Evolutionary conservation across 169 alveolate genomes (phyloP), one percentile per base, ranked within the genome.

Genomic region (Babesia ovata): DNA sequence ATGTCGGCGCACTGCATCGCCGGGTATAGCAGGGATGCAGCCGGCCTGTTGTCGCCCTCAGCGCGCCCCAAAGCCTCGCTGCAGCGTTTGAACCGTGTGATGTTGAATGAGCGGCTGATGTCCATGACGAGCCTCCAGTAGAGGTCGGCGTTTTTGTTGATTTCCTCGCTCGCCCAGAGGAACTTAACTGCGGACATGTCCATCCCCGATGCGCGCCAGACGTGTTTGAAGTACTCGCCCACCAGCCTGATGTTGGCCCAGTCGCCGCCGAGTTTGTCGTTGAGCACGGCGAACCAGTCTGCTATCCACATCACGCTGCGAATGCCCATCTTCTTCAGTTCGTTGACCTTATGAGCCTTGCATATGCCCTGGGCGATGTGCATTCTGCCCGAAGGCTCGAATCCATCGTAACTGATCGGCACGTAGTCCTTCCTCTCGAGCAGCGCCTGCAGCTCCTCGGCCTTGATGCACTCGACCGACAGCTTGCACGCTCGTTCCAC

Each of bases 181-280:
- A 98, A 98, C 75, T 92, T 84, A 0, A 98, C 99, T 60, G 96
- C 94, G 45, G 81, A 86, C 95, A 96, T 95, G 79, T 97, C 96
- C 99, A 98, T 98, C 45, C 99, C 99, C 36, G 99, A 98, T 22
- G 99, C 99, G 87, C 94, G 96, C 99, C 99, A 98, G 12, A 97
- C 97, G 75, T 98, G 99, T 17, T 98, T 93, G 79, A 98, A 95
- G 85, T 98, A 98, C 84, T 96, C 93, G 10, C 99, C 99, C 3
- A 97, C 98, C 54, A 91, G 92, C 70, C 91, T 88, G 54, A 95
- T 95, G 91, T 98, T 98, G 53, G 94, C 93, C 52, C 97, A 70
- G 71, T 98, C 99, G 0, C 99, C 99, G 2, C 98, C 99, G 98
- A 98, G 94, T 86, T 98, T 98, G 83, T 97, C 97, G 85, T 98